phyloP scores from a whole-genome alignment of 768 basidiomycete genomes.

The Agrocybe pediades region DNA sequence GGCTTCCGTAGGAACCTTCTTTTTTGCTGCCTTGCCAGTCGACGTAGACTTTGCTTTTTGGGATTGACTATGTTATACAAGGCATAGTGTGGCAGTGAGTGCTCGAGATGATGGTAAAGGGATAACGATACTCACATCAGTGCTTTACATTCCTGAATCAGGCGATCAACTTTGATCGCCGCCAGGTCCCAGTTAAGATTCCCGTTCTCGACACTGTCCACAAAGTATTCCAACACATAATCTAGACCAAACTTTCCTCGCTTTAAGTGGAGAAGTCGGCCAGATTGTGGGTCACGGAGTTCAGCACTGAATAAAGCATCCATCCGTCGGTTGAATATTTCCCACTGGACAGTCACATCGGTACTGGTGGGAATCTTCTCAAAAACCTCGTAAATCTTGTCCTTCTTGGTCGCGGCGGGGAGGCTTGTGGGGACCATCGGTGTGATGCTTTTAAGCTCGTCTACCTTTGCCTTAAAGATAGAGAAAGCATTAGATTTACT shows the following conservation, averaged over 20 bases:
- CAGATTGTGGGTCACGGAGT: slow-evolving; percentile 1
- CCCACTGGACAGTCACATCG: slow-evolving; percentile 3
- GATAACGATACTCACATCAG: slow-evolving; percentile 4
- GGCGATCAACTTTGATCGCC: slow-evolving; percentile 8
- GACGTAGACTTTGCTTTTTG: no score
- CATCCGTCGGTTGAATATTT: slow-evolving; percentile 15
- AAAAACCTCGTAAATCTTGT: slow-evolving; percentile 13
- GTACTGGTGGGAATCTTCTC: slow-evolving; percentile 6
- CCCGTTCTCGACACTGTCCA: neutral
- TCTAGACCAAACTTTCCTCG: slow-evolving; percentile 3
- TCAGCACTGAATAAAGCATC: slow-evolving; percentile 13
- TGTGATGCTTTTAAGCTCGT: no score
- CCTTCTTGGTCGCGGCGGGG: slow-evolving; percentile 6
- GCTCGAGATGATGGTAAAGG: no score
- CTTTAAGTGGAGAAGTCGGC: slow-evolving; percentile 1
- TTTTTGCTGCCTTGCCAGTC: no score
- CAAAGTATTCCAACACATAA: slow-evolving; percentile 3
- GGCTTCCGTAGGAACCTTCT: no score
- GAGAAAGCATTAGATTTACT: no score
- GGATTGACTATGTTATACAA: no score
- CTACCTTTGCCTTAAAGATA: no score
- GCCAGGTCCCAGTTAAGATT: slow-evolving; percentile 11
- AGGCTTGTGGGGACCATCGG: neutral
- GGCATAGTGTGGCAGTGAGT: no score
- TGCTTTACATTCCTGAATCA: slow-evolving; percentile 7